Base-by-base conservation (phyloP, 352 stramenopile species). In the Thraustochytrium sp. region DNA sequence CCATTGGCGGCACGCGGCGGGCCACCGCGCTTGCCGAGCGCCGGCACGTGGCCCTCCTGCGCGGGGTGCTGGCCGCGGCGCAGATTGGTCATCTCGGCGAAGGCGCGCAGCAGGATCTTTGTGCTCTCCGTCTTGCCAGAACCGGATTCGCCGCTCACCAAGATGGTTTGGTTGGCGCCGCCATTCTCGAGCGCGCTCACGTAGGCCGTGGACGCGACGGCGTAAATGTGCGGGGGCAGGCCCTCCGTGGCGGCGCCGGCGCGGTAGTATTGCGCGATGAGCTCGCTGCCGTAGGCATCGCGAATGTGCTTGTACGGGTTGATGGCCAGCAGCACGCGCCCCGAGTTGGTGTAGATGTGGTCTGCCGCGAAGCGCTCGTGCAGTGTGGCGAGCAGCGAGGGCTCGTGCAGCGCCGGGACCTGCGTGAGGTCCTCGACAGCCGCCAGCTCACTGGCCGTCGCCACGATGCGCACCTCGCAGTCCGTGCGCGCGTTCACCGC, bases 81-180 rank as follows among this genome's bases (percentile, higher is more conserved):
- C 34, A 80, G 18, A 5, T 68, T 26, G 46, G 34, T 64, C 44
- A 80, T 68, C 2, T 80, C 21, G 5, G 68, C 63, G n/a, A 98
- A 86, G 86, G 97, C 98, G 75, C 96, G 90, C 90, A 98, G 94
- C 31, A 97, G 90, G 76, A 97, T 92, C 88, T 99, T 98, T 44
- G 95, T 98, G 21, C 92, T 96, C 74, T 98, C 95, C 11, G 96
- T 98, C 89, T 99, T 99, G 40, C 95, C 95, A 5, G 96, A 94
- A 44, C 96, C 96, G 65, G 86, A 93, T 87, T 97, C 93, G 44
- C 93, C 93, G 54, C 90, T 95, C 26, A 98, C 93, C 16, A 98
- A 86, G 55, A 97, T 96, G 26, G 91, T 94, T 88, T 98, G 93
- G 89, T 98, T 93, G 3, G 23, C 38, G 88, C 87, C 38, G 86